Conservation (phyloP, 2,329 filamentous ascomycete species). For the Fusarium camptoceras region DNA sequence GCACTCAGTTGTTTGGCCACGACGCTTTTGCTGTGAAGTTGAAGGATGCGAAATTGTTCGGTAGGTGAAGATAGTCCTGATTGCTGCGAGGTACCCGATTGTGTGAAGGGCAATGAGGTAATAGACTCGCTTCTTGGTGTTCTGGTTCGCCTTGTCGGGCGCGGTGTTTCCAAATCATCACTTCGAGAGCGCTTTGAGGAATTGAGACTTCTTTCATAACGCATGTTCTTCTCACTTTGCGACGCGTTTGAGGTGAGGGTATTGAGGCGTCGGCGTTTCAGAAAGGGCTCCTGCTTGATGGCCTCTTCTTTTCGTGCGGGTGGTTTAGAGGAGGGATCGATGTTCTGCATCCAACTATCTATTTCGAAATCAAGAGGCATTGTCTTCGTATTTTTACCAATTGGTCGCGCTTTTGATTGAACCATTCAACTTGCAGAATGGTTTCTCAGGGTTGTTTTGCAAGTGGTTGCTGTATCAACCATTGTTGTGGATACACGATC, state of each 20-base stretch:
- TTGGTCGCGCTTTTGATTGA: not conserved
- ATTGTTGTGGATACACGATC: not conserved
- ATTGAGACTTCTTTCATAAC: not conserved
- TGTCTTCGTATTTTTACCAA: not conserved
- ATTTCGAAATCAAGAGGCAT: not conserved
- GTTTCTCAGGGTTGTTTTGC: not conserved
- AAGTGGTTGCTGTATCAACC: not conserved
- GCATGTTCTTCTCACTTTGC: not conserved
- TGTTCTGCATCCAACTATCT: not conserved
- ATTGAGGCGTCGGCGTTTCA: constrained; percentile 4
- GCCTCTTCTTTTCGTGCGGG: not conserved
- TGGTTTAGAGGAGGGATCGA: not conserved
- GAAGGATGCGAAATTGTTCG: not conserved
- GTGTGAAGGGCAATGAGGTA: constrained; percentile 1
- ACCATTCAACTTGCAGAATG: not conserved
- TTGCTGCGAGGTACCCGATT: not conserved
- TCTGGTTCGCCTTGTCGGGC: not conserved
- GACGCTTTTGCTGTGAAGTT: not conserved
- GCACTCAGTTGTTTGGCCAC: not conserved
- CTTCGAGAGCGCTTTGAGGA: not conserved
- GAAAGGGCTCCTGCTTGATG: not conserved
- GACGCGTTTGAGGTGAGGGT: not conserved
- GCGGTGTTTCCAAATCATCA: constrained; percentile 7
- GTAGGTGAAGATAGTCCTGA: not conserved
- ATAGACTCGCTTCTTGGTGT: constrained; percentile 22